phyloP scores from a whole-genome alignment of 1,284 basidiomycete species.

The Grifola frondosa region DNA sequence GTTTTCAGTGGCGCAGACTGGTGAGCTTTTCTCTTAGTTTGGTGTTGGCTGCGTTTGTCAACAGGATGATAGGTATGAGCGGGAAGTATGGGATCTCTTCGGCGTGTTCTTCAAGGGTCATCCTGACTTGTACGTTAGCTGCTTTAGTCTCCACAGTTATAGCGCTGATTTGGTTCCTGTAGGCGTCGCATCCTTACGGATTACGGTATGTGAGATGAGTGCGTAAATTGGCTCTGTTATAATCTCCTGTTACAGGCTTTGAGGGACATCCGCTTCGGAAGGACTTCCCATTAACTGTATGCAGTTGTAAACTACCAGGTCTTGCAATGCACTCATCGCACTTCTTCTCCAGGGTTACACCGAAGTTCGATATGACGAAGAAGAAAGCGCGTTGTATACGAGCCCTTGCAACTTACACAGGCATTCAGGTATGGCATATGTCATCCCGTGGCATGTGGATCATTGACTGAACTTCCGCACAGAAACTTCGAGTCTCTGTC shows the following conservation, averaged over 20 bases:
- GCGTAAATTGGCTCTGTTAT: background rate
- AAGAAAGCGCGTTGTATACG: constrained; percentile 98
- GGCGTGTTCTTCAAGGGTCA: constrained; percentile 97
- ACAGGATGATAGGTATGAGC: constrained; percentile 72
- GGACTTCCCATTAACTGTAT: constrained; percentile 93
- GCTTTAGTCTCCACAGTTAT: constrained; percentile 16
- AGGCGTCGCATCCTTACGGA: constrained; percentile 97
- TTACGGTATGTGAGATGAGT: constrained; percentile 65
- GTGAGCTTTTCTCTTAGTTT: constrained; percentile 45
- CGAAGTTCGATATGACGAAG: constrained; percentile 97
- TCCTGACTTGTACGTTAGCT: constrained; percentile 83
- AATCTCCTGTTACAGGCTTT: constrained; percentile 60
- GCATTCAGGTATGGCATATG: constrained; percentile 79
- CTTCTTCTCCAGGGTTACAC: constrained; percentile 76
- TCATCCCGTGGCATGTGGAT: background rate
- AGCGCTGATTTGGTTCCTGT: constrained; percentile 15
- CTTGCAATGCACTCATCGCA: constrained; percentile 5
- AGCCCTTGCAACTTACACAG: constrained; percentile 96
- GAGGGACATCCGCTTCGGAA: constrained; percentile 98
- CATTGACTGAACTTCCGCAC: constrained; percentile 8
- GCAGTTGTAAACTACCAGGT: constrained; percentile 23
- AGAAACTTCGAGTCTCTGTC: constrained; percentile 94
- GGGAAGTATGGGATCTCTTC: constrained; percentile 98
- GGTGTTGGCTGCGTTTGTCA: constrained; percentile 9
- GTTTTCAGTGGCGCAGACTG: constrained; percentile 94